Conservation (phyloP, 768 basidiomycete species). For the Trametes cubensis region DNA sequence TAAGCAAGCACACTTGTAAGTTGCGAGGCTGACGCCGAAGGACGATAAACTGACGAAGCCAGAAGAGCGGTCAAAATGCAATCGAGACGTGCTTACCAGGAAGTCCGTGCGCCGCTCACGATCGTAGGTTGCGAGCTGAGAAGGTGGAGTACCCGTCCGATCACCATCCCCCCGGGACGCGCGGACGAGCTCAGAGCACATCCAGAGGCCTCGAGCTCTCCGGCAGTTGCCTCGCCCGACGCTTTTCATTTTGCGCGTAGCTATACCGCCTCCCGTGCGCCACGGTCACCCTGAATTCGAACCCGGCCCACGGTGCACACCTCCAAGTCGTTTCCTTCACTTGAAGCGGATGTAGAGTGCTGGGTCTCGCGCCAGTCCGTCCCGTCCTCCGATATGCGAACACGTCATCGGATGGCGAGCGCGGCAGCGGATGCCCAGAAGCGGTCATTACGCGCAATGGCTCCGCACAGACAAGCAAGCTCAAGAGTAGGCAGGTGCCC, state of each 20-base stretch:
- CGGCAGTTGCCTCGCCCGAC: not conserved
- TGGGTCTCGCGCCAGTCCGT: not conserved
- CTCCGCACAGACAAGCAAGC: not conserved
- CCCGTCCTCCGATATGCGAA: not conserved
- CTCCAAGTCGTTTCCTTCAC: too few relatives aligned
- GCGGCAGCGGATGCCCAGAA: not conserved
- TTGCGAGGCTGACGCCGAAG: too few relatives aligned
- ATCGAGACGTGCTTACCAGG: too few relatives aligned
- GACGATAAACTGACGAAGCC: too few relatives aligned
- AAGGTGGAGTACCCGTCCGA: conserved; percentile 4
- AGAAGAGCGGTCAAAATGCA: too few relatives aligned
- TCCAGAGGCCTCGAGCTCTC: not conserved
- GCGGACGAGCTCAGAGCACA: not conserved
- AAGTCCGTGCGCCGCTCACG: not conserved
- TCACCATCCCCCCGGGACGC: not conserved
- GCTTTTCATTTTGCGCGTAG: not conserved
- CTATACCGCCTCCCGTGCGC: not conserved
- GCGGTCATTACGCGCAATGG: not conserved
- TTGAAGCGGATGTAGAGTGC: too few relatives aligned
- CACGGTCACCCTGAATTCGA: not conserved
- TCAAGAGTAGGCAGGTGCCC: not conserved
- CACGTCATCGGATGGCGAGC: conserved; percentile 1
- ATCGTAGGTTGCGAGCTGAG: not conserved
- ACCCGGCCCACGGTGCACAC: not conserved
- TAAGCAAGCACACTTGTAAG: too few relatives aligned